phyloP scores from a whole-genome alignment of 2,329 filamentous ascomycete species.

The Pseudogymnoascus sp. region DNA sequence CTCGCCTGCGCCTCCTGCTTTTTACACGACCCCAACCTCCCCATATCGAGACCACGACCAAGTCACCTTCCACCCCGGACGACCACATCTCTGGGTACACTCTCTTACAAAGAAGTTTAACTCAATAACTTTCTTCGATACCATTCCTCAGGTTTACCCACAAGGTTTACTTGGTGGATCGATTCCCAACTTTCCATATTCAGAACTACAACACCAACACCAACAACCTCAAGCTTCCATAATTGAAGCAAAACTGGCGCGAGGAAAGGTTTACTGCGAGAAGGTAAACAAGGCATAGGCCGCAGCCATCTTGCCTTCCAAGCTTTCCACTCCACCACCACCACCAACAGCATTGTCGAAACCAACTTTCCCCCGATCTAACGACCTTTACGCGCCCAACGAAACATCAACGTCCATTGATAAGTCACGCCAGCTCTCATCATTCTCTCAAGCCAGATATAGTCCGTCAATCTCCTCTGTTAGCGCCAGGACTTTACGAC shows the following conservation, averaged over 20 bases:
- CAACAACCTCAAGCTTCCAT: background rate
- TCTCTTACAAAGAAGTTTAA: constrained; percentile 3
- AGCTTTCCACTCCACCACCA: constrained; percentile 13
- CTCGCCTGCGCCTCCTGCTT: constrained; percentile 10
- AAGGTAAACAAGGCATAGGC: constrained; percentile 8
- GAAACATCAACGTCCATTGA: constrained; percentile 24
- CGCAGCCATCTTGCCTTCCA: constrained; percentile 23
- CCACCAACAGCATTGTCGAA: constrained; percentile 26
- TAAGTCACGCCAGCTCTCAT: constrained; percentile 26
- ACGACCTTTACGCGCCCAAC: constrained; percentile 30
- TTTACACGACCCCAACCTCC: constrained; percentile 8
- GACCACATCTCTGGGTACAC: constrained; percentile 9
- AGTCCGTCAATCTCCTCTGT: background rate
- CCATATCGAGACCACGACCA: background rate
- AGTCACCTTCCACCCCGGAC: constrained; percentile 4
- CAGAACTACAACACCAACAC: constrained; percentile 1
- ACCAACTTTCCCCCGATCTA: constrained; percentile 20
- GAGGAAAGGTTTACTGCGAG: background rate
- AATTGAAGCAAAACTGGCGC: background rate
- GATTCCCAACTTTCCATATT: background rate
- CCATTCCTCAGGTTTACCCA: constrained; percentile 4
- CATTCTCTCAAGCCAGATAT: constrained; percentile 10
- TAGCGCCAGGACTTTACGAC: constrained; percentile 9
- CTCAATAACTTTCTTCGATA: background rate
- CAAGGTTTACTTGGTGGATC: background rate